Evolutionary conservation across 2,329 filamentous ascomycete genomes (phyloP).

Genomic region (Rhinocladiella mackenziei): DNA sequence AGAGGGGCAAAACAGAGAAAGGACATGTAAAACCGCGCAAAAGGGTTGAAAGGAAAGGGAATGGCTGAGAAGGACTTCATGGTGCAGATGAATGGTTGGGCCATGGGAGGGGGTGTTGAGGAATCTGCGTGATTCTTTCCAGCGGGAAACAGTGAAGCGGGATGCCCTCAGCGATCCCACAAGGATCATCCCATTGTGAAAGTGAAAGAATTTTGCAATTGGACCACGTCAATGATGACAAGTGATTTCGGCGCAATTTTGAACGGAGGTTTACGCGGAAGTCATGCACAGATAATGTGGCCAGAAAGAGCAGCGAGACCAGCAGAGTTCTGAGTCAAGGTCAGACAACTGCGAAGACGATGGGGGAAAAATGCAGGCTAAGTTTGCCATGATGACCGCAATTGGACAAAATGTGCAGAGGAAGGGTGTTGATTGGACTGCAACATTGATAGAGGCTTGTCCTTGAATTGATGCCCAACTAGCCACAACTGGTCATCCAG

Average conservation of each 20-base stretch:
- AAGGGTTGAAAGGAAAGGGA: conserved; percentile 12
- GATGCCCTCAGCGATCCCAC: conserved; percentile 11
- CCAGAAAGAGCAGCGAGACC: conserved; percentile 10
- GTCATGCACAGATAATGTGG: conserved; percentile 15
- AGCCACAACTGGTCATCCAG: conserved; percentile 12
- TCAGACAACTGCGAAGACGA: conserved; percentile 23
- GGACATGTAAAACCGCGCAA: conserved; percentile 13
- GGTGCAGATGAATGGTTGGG: conserved; percentile 11
- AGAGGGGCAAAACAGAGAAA: conserved; percentile 14
- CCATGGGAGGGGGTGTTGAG: conserved; percentile 14
- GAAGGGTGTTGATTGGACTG: conserved; percentile 20
- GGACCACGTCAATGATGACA: conserved; percentile 24
- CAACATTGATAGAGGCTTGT: conserved; percentile 14
- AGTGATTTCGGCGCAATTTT: conserved; percentile 11
- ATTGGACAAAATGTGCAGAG: conserved; percentile 19
- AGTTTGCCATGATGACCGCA: conserved; percentile 16
- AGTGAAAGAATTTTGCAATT: conserved; percentile 16
- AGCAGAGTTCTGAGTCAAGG: conserved; percentile 15
- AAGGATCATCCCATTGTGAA: conserved; percentile 9
- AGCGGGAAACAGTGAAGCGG: conserved; percentile 5
- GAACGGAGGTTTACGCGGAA: conserved; percentile 12
- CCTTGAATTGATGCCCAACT: conserved; percentile 24
- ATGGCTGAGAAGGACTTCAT: conserved; percentile 13
- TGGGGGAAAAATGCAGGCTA: conserved; percentile 16
- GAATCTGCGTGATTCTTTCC: conserved; percentile 7